A percentile compares a stretch with the other conserved stretches of the same genome.
These are phyloP conservation scores for Wickerhamiella cacticola DNA, from an alignment of 805 yeast species.

Conservation along the genomic window DNA sequence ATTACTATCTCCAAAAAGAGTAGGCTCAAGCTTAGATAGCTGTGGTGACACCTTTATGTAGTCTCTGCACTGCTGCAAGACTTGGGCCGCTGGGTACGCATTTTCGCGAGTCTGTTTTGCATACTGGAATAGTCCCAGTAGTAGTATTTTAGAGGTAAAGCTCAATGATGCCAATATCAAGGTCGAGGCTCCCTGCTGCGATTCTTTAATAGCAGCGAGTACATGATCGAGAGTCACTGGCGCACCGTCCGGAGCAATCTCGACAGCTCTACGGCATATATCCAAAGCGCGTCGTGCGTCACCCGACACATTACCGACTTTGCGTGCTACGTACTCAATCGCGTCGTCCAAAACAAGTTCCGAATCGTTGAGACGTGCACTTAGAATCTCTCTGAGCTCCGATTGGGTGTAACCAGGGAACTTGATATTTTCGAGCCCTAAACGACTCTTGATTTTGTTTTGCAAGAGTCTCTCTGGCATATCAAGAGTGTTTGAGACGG, in stretches of 20 bases:
- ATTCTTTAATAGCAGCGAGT: conserved; percentile 21
- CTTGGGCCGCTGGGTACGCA: conserved; percentile 62
- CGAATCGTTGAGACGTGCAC: conserved; percentile 48
- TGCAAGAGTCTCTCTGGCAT: conserved; percentile 79
- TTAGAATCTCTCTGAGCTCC: conserved; percentile 65
- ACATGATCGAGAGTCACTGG: conserved; percentile 27
- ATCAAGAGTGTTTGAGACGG: conserved; percentile 96
- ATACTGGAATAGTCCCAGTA: conserved; percentile 55
- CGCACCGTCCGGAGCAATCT: conserved; percentile 32
- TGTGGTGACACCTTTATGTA: conserved; percentile 31
- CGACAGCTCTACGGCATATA: conserved; percentile 80
- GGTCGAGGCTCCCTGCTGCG: conserved; percentile 61
- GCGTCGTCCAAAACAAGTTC: conserved; percentile 37
- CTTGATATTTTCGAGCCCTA: conserved; percentile 77
- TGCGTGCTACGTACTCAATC: conserved; percentile 80
- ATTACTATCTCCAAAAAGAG: neutral
- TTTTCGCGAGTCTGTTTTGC: conserved; percentile 55
- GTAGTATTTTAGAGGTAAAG: conserved; percentile 55
- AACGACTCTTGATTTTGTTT: conserved; percentile 79
- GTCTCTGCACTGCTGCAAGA: conserved; percentile 62
- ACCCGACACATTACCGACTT: conserved; percentile 92
- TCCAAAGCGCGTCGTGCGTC: conserved; percentile 90
- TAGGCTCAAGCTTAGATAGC: conserved; percentile 14
- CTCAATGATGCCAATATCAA: conserved; percentile 48
- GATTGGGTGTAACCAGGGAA: conserved; percentile 79